Base-by-base conservation (phyloP, 2,329 filamentous ascomycete genomes). In the Botryosphaeria dothidea region DNA sequence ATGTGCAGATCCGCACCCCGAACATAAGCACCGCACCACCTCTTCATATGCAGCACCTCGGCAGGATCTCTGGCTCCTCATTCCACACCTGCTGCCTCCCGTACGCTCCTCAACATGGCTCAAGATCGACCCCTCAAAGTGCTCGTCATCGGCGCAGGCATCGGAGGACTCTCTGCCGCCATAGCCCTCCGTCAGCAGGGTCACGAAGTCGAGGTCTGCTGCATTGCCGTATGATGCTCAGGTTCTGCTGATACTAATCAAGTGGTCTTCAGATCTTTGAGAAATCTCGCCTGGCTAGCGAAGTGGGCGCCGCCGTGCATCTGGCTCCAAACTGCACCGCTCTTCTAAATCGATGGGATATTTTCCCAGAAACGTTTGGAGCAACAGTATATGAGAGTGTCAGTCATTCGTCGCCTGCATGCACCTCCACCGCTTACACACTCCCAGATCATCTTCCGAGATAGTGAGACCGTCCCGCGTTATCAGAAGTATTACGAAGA, bases 271-370 rank as follows among this genome's bases (percentile, higher is more conserved):
- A 85, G 82, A 66, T 88, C 0, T 84, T 81, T 57, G 86, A 89
- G 68, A 82, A 86, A 70, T 87, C 85, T 0, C 77, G 77, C 1
- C 82, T 88, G 36, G 82, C 83, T 17, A 82, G 78, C 58, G 86
- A 89, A 72, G 75, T 81, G 1, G 87, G 87, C 0, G 86, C 87
- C 3, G 87, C 87, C 0, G 81, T 90, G n/a, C 86, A 89, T 69
- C 72, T 90, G 4, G 82, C 85, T 0, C 86, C 88, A 0, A 90
- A 90, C 69, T 78, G 82, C 2, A 87, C 88, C 71, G 84, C 85
- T 0, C 73, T 89, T 2, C 75, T 90, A 3, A 73, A 75, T 11
- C 74, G 80, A 34, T 72, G 84, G 56, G 81, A 82, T 0, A 68
- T 84, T 1, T 72, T 74, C 56, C 75, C 79, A 0, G 76, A 79